phyloP scores from a whole-genome alignment of 2,329 filamentous ascomycete species.

The Chaetomium sp. region DNA sequence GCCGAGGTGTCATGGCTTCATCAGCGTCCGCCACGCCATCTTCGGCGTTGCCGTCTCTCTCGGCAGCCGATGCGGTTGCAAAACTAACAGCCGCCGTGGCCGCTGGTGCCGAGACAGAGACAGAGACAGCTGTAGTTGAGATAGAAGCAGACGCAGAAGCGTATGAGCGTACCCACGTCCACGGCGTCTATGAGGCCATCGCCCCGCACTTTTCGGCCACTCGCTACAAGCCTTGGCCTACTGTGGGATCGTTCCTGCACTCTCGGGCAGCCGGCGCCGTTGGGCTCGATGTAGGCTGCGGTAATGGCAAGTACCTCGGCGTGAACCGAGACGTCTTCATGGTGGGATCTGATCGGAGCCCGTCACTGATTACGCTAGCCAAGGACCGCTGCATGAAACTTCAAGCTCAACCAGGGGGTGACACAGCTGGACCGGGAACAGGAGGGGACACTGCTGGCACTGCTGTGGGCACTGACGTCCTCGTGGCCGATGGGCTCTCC shows the following conservation, averaged over 20 bases:
- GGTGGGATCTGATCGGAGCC: constrained; percentile 76
- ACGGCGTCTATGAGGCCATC: constrained; percentile 84
- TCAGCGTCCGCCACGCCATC: constrained; percentile 11
- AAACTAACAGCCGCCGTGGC: constrained; percentile 18
- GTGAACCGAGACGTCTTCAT: constrained; percentile 75
- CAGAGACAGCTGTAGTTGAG: constrained; percentile 15
- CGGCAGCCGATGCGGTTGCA: constrained; percentile 22
- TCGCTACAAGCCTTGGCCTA: constrained; percentile 81
- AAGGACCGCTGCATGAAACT: constrained; percentile 27
- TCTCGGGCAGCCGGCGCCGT: constrained; percentile 62
- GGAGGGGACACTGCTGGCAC: constrained; percentile 14
- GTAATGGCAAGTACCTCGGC: constrained; percentile 90
- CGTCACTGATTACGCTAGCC: constrained; percentile 47
- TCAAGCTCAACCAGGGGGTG: constrained; percentile 8
- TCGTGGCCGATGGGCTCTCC: constrained; percentile 77
- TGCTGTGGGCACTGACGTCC: constrained; percentile 49
- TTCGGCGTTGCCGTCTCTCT: constrained; percentile 21
- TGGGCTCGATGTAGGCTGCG: constrained; percentile 88
- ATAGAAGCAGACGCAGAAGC: constrained; percentile 36
- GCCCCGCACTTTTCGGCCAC: constrained; percentile 79
- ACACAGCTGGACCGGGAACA: constrained; percentile 9
- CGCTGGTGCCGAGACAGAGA: constrained; percentile 11
- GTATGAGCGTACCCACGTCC: constrained; percentile 85
- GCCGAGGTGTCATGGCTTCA: constrained; percentile 9
- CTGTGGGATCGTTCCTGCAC: constrained; percentile 72